Evolutionary conservation across 2,329 filamentous ascomycete genomes (phyloP), one percentile per base, ranked within the genome.

Genomic region (Colletotrichum melonis): DNA sequence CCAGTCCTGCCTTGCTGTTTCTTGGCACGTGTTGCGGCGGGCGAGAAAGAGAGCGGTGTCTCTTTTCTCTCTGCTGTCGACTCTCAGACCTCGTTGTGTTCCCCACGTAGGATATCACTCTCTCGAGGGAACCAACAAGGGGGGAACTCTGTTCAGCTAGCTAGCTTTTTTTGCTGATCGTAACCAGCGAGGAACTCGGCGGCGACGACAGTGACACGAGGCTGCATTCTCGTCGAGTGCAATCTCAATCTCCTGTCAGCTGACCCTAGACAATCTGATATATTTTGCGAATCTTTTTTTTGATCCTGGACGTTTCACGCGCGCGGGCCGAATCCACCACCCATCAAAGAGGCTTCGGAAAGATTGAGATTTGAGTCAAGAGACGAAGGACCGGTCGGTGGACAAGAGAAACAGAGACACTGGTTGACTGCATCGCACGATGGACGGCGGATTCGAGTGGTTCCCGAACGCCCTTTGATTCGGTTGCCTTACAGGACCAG

Each of bases 1-100:
- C 79, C 80, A 79, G 32, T 56, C 30, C 55, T 42, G 38, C 38
- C 38, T 16, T 30, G 19, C 19, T 28, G 26, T 19, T 26, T n/a
- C 35, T 28, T 59, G 35, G 26, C 26, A 30, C 14, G 6, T 12
- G 35, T 30, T 59, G 32, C 32, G 52, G 52, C 63, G 28, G 16
- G 26, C 42, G 26, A 28, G 55, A 57, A 9, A 16, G 55, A 26
- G 24, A 58, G 55, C 64, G 42, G 57, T 67, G 46, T 69, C 59
- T 72, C 42, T 72, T 64, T 64, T 64, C 69, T 69, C 66, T 32
- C 26, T 63, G 57, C 38, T 55, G 57, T 30, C 22, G 58, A 28
- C 38, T 69, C 42, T 55, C 35, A 22, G 59, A 28, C 52, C 22
- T 14, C n/a, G 19, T 28, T 28, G 8, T 22, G 42, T 54, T 69